Percentiles rank a stretch among this genome's conserved stretches.
phyloP scores from a whole-genome alignment of 345 rosid genomes.

The Eucalyptus regnans region DNA sequence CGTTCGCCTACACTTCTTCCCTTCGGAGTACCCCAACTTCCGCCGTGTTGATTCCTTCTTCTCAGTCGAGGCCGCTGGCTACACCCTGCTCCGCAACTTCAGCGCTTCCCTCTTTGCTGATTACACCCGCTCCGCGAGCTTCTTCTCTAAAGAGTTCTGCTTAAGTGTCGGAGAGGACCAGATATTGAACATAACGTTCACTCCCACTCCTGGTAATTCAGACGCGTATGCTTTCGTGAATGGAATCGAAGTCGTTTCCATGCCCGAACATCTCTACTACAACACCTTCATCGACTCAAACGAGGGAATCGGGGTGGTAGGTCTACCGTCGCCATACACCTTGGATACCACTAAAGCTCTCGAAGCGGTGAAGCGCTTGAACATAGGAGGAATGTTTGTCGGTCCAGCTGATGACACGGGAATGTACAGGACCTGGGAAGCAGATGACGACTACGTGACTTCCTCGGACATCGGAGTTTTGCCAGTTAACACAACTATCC shows the following conservation, averaged over 20 bases:
- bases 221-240: constrained; percentile 17
- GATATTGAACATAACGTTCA: constrained; percentile 14
- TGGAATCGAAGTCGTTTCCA: constrained; percentile 6
- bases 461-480: no score
- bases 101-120: constrained; percentile 5
- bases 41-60: neutral
- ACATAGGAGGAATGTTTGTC: no score
- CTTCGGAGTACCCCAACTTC: neutral
- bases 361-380: no score
- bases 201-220: neutral
- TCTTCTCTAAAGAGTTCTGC: neutral
- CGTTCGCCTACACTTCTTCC: constrained; percentile 12
- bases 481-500: no score
- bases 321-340: accelerated
- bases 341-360: no score
- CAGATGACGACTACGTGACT: no score
- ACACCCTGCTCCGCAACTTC: constrained; percentile 7
- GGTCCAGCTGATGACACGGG: no score
- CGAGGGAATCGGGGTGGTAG: no score
- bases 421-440: no score
- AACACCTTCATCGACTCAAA: accelerated
- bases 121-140: accelerated
- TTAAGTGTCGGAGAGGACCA: neutral
- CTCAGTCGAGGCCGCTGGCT: constrained; percentile 2
- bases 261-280: no score